Conservation (phyloP, 2,329 filamentous ascomycete genomes). For the Epichloe sylvatica region DNA sequence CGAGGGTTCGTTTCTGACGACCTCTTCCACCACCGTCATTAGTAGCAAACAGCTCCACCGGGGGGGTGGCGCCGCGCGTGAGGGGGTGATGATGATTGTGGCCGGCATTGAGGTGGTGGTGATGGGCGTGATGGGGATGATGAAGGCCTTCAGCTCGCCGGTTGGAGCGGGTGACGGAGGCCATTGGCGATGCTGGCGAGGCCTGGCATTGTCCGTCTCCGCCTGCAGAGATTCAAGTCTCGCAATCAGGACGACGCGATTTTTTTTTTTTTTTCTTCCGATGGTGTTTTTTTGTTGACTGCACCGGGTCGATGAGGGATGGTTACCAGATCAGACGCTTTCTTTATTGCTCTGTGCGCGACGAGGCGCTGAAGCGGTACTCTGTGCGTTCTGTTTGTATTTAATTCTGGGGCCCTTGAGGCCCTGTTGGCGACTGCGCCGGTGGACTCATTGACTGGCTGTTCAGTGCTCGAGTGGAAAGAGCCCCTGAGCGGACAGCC, state of each 20-base stretch:
- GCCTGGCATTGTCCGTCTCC: conserved; percentile 24
- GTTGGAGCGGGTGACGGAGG: conserved; percentile 37
- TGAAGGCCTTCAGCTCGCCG: conserved; percentile 34
- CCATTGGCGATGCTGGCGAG: conserved; percentile 28
- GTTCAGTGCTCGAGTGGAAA: not conserved
- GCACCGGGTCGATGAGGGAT: not conserved
- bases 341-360: not conserved
- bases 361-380: not conserved
- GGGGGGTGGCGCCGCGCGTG: conserved; percentile 10
- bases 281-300: not conserved
- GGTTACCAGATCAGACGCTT: not conserved
- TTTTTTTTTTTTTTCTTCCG: not conserved
- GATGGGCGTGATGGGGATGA: conserved; percentile 14
- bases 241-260: conserved; percentile 4
- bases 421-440: not conserved
- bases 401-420: not conserved
- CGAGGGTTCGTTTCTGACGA: conserved; percentile 36
- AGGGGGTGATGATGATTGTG: conserved; percentile 10
- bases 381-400: not conserved
- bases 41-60: conserved; percentile 10
- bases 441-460: not conserved
- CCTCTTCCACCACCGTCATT: conserved; percentile 21
- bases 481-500: not conserved
- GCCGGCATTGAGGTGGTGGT: conserved; percentile 15
- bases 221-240: conserved; percentile 7